phyloP scores from a whole-genome alignment of 2,329 filamentous ascomycete genomes.

The Xylaria digitata region DNA sequence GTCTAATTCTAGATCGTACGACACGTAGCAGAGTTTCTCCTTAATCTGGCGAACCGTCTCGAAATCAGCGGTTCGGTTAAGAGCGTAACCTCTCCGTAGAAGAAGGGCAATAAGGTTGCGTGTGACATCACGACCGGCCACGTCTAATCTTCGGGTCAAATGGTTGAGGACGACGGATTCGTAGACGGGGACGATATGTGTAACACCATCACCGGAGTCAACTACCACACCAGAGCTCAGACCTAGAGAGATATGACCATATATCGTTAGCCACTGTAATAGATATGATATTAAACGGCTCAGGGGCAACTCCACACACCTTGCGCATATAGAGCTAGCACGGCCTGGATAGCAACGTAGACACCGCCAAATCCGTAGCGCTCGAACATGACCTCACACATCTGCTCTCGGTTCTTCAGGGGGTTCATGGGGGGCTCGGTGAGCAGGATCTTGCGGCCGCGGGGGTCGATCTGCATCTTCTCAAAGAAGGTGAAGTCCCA shows the following conservation, averaged over 20 bases:
- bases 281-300: background rate
- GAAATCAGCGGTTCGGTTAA: constrained; percentile 98
- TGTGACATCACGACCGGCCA: constrained; percentile 97
- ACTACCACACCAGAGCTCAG: constrained; percentile 96
- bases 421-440: constrained; percentile 99
- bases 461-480: constrained; percentile 93
- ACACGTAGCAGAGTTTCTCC: constrained; percentile 99
- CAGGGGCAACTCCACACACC: constrained; percentile 63
- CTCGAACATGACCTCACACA: constrained; percentile 99
- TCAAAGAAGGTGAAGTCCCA: constrained; percentile 99
- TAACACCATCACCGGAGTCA: constrained; percentile 97
- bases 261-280: constrained; percentile 4
- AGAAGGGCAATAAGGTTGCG: constrained; percentile 96
- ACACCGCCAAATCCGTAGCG: constrained; percentile 95
- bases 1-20: constrained; percentile 96
- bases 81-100: constrained; percentile 90
- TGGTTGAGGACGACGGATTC: constrained; percentile 98
- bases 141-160: constrained; percentile 91
- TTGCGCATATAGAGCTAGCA: constrained; percentile 95
- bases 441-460: constrained; percentile 94
- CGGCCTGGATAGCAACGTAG: constrained; percentile 97
- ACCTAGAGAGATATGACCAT: constrained; percentile 59
- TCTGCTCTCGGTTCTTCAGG: constrained; percentile 94
- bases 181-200: constrained; percentile 98
- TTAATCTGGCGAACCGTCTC: constrained; percentile 99